Evolutionary conservation across 2,329 filamentous ascomycete species (phyloP).

Genomic region (Fusarium chuoi): DNA sequence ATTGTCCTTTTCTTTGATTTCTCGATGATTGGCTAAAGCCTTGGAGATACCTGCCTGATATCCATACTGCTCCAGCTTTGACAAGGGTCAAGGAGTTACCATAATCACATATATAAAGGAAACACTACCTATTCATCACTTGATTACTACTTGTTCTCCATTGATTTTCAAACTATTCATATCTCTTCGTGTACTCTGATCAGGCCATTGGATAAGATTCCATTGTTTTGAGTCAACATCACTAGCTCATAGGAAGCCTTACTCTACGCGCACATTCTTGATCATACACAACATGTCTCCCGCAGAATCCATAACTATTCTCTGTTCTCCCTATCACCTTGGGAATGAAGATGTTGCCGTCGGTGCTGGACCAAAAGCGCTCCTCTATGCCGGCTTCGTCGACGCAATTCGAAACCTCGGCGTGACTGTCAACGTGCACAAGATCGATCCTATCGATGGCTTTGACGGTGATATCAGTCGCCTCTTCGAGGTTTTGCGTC

Average conservation of each 20-base stretch:
- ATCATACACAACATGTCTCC: background rate
- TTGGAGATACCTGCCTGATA: background rate
- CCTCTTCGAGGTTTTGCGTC: slow-evolving; percentile 2
- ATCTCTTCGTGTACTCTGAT: background rate
- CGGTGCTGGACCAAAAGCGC: background rate
- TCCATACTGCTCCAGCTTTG: background rate
- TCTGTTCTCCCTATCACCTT: background rate
- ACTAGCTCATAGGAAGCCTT: background rate
- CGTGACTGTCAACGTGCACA: background rate
- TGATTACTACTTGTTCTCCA: too few species aligned
- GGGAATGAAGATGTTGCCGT: background rate
- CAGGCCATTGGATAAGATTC: too few species aligned
- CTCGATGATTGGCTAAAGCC: background rate
- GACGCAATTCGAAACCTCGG: background rate
- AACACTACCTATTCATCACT: too few species aligned
- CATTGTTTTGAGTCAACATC: background rate
- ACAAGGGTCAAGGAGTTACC: background rate
- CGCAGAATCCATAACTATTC: background rate
- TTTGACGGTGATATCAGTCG: slow-evolving; percentile 11
- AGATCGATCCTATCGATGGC: background rate
- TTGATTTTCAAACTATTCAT: background rate
- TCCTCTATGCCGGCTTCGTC: background rate
- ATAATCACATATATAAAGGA: background rate
- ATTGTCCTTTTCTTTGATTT: background rate
- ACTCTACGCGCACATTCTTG: background rate